Evolutionary conservation across 1,139 yeast genomes (phyloP), one percentile per base, ranked within the genome.

Genomic region (Lodderomyces theae): DNA sequence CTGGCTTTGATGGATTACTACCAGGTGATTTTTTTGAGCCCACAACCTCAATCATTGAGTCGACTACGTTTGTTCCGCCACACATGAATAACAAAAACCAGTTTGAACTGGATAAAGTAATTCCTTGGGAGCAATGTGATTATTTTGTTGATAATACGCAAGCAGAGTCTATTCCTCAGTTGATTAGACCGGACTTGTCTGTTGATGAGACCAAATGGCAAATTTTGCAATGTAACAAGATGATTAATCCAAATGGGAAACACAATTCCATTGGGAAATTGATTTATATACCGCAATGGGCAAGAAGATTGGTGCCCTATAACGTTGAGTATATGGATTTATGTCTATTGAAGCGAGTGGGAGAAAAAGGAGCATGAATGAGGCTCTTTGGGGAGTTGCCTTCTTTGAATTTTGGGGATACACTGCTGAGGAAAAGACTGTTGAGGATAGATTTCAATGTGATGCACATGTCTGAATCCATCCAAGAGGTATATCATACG

Each of bases 1-100:
- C 89, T 43, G 95, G 94, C 1, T 90, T 90, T 60, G 79, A 82
- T 56, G 97, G 97, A 0, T 66, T 90, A 43, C 66, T 90, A 35
- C 98, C 97, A 0, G 95, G 95, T 1, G 94, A 86, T 55, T 92
- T 90, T 55, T 53, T 59, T 9, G 94, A 85, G 50, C 56, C 25
- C 11, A 15, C 4, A 7, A 52, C 51, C 1, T 41, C 46, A 3
- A 38, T 50, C 9, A 49, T 51, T 49, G 56, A 50, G 32, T 55
- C 58, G 13, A 64, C 77, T 0, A 70, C 80, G 5, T 45, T 45
- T 3, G 53, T 73, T 2, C 92, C 95, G 1, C 39, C 50, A 0
- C 79, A 81, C 11, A 86, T 86, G 89, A 89, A 89, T 57, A 83
- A 86, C 51, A 66, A 70, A 48, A 88, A 89, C 53, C 44, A 62